These are phyloP conservation scores for Leptographium lundbergii DNA, from an alignment of 2,329 filamentous ascomycete species.

Conservation along the genomic window DNA sequence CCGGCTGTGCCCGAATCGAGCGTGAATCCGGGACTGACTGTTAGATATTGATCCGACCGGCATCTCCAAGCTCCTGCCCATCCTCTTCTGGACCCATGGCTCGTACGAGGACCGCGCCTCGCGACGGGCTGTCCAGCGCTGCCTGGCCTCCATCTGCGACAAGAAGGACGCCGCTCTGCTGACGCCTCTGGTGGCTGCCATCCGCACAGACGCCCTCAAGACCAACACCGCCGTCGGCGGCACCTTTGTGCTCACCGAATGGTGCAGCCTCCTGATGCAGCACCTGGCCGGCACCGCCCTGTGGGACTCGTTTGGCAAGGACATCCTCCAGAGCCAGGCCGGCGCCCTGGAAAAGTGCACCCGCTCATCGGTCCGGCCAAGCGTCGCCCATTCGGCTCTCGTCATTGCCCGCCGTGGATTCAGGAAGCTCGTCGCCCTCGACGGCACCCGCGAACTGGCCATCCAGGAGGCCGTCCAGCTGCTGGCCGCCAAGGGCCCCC, in stretches of 20 bases:
- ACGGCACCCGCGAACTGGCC: constrained; percentile 44
- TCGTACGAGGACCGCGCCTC: constrained; percentile 80
- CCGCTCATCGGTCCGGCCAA: constrained; percentile 47
- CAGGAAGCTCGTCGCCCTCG: constrained; percentile 54
- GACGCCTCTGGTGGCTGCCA: constrained; percentile 48
- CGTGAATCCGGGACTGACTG: neutral
- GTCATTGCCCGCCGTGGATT: constrained; percentile 69
- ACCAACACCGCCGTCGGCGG: constrained; percentile 63
- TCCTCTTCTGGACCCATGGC: constrained; percentile 78
- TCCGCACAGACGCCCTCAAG: constrained; percentile 66
- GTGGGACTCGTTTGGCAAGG: constrained; percentile 52
- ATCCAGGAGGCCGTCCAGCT: constrained; percentile 50
- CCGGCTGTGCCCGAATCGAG: neutral
- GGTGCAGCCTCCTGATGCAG: constrained; percentile 72
- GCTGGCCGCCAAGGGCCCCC: constrained; percentile 55
- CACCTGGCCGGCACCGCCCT: constrained; percentile 47
- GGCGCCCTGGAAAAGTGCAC: constrained; percentile 68
- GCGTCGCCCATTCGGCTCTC: constrained; percentile 60
- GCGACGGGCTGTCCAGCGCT: constrained; percentile 69
- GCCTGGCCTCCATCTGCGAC: constrained; percentile 52
- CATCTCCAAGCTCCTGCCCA: constrained; percentile 45
- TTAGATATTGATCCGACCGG: constrained; percentile 35
- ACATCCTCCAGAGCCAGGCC: constrained; percentile 57
- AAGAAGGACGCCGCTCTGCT: constrained; percentile 45
- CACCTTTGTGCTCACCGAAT: constrained; percentile 82